These are phyloP conservation scores for Tricholoma sp. DNA, from an alignment of 768 basidiomycete species.

Conservation along the genomic window DNA sequence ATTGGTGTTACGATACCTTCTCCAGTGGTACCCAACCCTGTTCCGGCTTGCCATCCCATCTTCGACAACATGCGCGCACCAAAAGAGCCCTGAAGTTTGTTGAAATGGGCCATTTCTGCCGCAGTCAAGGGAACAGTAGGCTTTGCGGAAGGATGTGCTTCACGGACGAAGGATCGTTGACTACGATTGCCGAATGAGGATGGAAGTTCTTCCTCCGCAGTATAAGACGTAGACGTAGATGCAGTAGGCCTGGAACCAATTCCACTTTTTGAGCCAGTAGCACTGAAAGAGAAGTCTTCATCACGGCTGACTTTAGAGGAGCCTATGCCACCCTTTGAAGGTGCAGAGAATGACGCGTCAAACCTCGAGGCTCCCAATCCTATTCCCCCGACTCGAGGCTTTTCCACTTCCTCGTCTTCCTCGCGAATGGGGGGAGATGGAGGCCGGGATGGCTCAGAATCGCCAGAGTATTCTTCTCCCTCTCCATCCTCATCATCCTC, in stretches of 20 bases:
- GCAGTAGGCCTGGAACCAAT: slow-evolving; percentile 20
- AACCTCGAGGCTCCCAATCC: slow-evolving; percentile 24
- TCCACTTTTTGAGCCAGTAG: slow-evolving; percentile 19
- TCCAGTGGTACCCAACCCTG: slow-evolving; percentile 68
- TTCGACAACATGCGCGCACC: slow-evolving; percentile 90
- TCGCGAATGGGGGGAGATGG: slow-evolving; percentile 53
- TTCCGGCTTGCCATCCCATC: slow-evolving; percentile 91
- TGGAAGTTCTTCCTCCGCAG: slow-evolving; percentile 28
- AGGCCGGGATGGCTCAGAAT: slow-evolving; percentile 46
- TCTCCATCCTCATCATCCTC: slow-evolving; percentile 33
- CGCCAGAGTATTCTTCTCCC: slow-evolving; percentile 36
- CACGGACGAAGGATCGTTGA: slow-evolving; percentile 47
- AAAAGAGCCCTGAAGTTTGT: slow-evolving; percentile 67
- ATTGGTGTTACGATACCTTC: slow-evolving; percentile 87
- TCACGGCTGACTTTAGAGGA: slow-evolving; percentile 17
- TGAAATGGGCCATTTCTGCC: slow-evolving; percentile 77
- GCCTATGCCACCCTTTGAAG: slow-evolving; percentile 23
- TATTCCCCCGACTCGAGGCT: slow-evolving; percentile 41
- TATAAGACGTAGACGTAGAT: slow-evolving; percentile 14
- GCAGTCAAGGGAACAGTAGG: slow-evolving; percentile 51
- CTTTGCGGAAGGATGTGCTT: slow-evolving; percentile 40
- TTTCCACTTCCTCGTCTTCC: slow-evolving; percentile 35
- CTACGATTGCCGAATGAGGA: slow-evolving; percentile 34
- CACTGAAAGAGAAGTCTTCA: not conserved
- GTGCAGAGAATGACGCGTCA: not conserved